These are phyloP conservation scores for Aspergillus panamensis DNA, from an alignment of 495 filamentous ascomycete species.

Conservation along the genomic window DNA sequence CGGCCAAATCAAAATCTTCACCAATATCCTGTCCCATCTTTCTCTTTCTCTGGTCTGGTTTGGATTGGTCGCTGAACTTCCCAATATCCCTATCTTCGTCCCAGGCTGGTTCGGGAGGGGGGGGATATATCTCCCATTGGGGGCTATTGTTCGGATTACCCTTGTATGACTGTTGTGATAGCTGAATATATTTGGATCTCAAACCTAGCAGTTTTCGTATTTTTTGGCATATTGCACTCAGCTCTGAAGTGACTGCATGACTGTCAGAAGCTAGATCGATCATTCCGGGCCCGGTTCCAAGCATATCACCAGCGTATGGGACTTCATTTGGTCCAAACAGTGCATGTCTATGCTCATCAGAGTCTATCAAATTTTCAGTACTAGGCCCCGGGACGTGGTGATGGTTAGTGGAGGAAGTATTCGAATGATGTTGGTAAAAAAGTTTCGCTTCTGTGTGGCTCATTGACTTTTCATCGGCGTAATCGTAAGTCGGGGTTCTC, in stretches of 20 bases:
- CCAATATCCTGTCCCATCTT: constrained; percentile 92
- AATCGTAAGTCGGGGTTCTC: constrained; percentile 81
- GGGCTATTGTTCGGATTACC: constrained; percentile 87
- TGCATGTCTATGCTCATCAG: background rate
- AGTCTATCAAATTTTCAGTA: constrained; percentile 3
- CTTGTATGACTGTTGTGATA: constrained; percentile 75
- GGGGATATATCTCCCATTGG: constrained; percentile 85
- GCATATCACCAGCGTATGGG: constrained; percentile 8
- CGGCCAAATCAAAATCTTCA: constrained; percentile 80
- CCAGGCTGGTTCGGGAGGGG: constrained; percentile 88
- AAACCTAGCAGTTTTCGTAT: constrained; percentile 78
- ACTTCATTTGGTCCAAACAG: background rate
- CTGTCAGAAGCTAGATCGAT: constrained; percentile 18
- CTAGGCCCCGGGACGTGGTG: background rate
- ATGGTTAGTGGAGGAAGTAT: background rate
- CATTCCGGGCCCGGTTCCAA: constrained; percentile 14
- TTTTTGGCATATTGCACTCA: constrained; percentile 80
- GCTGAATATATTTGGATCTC: constrained; percentile 80
- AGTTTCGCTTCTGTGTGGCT: constrained; percentile 89
- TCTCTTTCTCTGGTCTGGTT: constrained; percentile 49
- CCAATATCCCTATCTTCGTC: constrained; percentile 57
- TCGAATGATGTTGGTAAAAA: constrained; percentile 87
- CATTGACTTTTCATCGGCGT: constrained; percentile 84
- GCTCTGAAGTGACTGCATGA: constrained; percentile 71
- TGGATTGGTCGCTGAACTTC: constrained; percentile 12